These are phyloP conservation scores for Musa itinerans DNA, from an alignment of 176 grass and related monocot genomes.

Conservation along the genomic window DNA sequence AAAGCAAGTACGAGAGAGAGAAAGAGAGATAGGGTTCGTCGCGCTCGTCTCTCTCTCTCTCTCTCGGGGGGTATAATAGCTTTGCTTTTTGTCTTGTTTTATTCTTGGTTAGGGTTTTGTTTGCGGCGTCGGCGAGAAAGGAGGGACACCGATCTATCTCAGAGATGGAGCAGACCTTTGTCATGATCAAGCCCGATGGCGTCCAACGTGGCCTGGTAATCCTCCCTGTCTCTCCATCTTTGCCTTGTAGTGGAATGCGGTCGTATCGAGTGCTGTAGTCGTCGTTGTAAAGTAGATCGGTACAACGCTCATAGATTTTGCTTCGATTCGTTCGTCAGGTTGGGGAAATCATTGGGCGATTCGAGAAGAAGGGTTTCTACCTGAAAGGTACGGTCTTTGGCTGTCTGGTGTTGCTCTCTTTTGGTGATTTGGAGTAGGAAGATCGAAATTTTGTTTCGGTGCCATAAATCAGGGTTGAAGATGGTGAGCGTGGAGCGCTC, in stretches of 20 bases:
- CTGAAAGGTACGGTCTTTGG: conserved; percentile 48
- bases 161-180: conserved; percentile 52
- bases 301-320: background rate
- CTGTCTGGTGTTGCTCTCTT: background rate
- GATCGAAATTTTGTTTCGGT: background rate
- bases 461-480: conserved; percentile 50
- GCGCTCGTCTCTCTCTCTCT: too few species aligned
- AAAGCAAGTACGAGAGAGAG: too few species aligned
- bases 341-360: conserved; percentile 80
- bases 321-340: conserved; percentile 33
- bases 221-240: background rate
- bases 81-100: background rate
- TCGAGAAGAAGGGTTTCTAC: conserved; percentile 99
- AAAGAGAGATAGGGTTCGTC: too few species aligned
- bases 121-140: background rate
- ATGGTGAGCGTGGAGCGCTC: conserved; percentile 72
- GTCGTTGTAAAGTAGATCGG: background rate
- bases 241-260: background rate
- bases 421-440: background rate
- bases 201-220: conserved; percentile 67
- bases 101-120: background rate
- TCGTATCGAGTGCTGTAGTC: too few species aligned
- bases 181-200: conserved; percentile 84
- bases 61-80: background rate
- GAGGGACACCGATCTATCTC: background rate